Percentiles rank a stretch among this genome's conserved stretches.
These are phyloP conservation scores for Chalaropsis ovoidea DNA, from an alignment of 2,329 filamentous ascomycete genomes.

Conservation along the genomic window DNA sequence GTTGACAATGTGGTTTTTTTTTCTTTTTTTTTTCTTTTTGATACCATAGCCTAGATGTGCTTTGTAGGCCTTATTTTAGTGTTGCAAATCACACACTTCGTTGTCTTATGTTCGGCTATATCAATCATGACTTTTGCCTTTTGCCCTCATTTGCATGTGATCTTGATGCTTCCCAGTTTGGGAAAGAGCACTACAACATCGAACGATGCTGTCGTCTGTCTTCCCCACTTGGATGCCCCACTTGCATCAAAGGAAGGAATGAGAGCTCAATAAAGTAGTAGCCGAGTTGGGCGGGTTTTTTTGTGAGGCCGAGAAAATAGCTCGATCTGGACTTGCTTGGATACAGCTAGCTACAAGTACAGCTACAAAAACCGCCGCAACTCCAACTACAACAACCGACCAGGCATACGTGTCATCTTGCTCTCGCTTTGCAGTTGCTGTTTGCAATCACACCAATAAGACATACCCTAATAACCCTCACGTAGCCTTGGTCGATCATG, in stretches of 20 bases:
- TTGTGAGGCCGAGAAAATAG: not conserved
- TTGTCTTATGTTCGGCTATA: too few relatives aligned
- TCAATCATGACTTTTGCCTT: too few relatives aligned
- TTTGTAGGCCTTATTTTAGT: too few relatives aligned
- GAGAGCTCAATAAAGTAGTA: not conserved
- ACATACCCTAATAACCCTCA: not conserved
- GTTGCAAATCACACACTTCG: too few relatives aligned
- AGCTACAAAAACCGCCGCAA: not conserved
- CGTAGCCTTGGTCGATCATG: not conserved
- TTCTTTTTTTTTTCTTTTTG: not conserved
- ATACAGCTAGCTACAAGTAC: not conserved
- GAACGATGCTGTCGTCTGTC: not conserved
- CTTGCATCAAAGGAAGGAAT: not conserved
- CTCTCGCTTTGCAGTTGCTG: too few relatives aligned
- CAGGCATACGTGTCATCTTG: conserved; percentile 6
- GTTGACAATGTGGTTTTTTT: conserved; percentile 5
- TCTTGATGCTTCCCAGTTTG: too few relatives aligned
- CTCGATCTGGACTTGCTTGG: not conserved
- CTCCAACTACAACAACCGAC: too few relatives aligned
- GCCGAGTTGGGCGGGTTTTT: not conserved
- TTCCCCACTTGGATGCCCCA: not conserved
- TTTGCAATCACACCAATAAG: not conserved
- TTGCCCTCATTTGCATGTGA: too few relatives aligned
- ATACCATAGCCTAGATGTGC: not conserved
- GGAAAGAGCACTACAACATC: too few relatives aligned